Conservation (phyloP, 2,329 filamentous ascomycete species). For the Fusarium sp. region DNA sequence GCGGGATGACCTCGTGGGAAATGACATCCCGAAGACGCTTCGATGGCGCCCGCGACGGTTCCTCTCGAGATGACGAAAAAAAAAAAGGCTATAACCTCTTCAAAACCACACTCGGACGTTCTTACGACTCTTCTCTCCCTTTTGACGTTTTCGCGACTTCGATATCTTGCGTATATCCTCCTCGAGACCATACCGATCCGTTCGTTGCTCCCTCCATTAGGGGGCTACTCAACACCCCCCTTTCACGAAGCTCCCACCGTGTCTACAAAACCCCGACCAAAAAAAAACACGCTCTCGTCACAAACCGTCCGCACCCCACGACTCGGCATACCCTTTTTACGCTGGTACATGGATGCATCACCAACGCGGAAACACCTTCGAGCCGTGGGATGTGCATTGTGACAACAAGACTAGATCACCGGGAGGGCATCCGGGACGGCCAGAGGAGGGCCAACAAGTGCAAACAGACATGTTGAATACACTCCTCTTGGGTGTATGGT, state of each 20-base stretch:
- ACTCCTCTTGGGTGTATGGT: conserved; percentile 6
- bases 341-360: neutral
- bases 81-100: neutral
- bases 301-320: conserved; percentile 23
- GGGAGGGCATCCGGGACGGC: conserved; percentile 25
- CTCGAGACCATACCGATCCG: neutral
- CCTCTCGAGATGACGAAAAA: neutral
- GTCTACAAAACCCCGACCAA: conserved; percentile 17
- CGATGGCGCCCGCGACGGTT: neutral
- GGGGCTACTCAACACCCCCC: conserved; percentile 19
- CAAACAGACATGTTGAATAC: neutral
- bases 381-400: no score
- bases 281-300: conserved; percentile 9
- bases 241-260: conserved; percentile 24
- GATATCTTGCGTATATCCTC: neutral
- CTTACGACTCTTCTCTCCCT: neutral
- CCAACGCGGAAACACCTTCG: neutral
- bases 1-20: neutral
- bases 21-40: conserved; percentile 1
- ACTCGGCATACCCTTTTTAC: conserved; percentile 1
- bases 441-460: neutral
- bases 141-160: neutral
- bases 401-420: conserved; percentile 5
- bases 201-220: neutral
- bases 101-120: neutral